These are phyloP conservation scores for Salvia sclarea DNA, from an alignment of 305 asterid genomes.

Conservation along the genomic window DNA sequence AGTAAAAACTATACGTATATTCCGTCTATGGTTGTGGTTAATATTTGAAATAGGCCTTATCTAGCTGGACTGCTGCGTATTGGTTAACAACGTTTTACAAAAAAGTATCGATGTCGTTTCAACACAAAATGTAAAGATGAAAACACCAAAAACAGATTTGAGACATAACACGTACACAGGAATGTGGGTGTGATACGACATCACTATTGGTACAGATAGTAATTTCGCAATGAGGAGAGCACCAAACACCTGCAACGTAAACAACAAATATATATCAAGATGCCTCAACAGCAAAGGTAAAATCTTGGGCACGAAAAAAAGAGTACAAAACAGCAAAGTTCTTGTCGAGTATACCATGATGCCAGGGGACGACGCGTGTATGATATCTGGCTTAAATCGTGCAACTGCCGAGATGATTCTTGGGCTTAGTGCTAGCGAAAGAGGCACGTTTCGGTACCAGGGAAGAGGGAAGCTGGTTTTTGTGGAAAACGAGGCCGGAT, in stretches of 20 bases:
- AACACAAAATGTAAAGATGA: neutral
- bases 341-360: slow-evolving; percentile 68
- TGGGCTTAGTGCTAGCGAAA: slow-evolving; percentile 98
- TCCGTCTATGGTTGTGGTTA: neutral
- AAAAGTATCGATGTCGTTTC: neutral
- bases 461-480: slow-evolving; percentile 84
- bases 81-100: neutral
- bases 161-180: slow-evolving; percentile 70
- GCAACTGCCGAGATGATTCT: slow-evolving; percentile 95
- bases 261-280: too few species aligned
- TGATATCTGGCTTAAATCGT: slow-evolving; percentile 89
- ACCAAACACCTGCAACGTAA: slow-evolving; percentile 74
- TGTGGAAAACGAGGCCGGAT: neutral
- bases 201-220: slow-evolving; percentile 79
- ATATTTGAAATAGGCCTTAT: neutral
- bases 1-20: neutral
- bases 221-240: slow-evolving; percentile 91
- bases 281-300: neutral
- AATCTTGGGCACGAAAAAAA: slow-evolving; percentile 13
- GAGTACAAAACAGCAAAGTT: too few species aligned
- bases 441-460: slow-evolving; percentile 83
- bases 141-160: slow-evolving; percentile 6
- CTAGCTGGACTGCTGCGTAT: neutral
- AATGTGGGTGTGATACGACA: slow-evolving; percentile 98
- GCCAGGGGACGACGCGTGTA: slow-evolving; percentile 99